These are phyloP conservation scores for Geosmithia morbida DNA, from an alignment of 2,329 filamentous ascomycete genomes.

Conservation along the genomic window DNA sequence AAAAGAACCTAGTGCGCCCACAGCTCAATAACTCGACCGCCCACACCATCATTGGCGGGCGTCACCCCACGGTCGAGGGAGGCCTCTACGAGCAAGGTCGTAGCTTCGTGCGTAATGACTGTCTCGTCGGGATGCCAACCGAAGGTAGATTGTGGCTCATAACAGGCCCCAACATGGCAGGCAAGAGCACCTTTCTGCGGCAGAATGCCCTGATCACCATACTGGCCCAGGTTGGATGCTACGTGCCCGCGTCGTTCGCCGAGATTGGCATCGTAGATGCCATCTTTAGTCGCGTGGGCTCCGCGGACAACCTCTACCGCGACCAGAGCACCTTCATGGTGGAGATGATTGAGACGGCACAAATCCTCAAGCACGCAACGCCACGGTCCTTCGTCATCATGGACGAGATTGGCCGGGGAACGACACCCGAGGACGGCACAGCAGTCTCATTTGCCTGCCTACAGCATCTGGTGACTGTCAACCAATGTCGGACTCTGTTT, in stretches of 20 bases:
- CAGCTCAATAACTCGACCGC: conserved; percentile 47
- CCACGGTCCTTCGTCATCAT: conserved; percentile 84
- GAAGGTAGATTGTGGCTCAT: conserved; percentile 52
- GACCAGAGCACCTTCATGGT: conserved; percentile 99
- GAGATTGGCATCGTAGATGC: conserved; percentile 88
- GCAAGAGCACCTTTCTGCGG: conserved; percentile 89
- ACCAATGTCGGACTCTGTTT: conserved; percentile 70
- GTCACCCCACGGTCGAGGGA: conserved; percentile 84
- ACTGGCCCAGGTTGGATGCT: conserved; percentile 82
- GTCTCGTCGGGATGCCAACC: conserved; percentile 55
- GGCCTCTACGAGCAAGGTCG: conserved; percentile 68
- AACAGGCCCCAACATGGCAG: conserved; percentile 93
- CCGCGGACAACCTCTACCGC: conserved; percentile 85
- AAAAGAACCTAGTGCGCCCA: conserved; percentile 62
- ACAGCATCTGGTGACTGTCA: conserved; percentile 66
- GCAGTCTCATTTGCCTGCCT: conserved; percentile 84
- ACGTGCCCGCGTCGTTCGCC: conserved; percentile 78
- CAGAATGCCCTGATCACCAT: conserved; percentile 94
- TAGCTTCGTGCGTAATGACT: conserved; percentile 76
- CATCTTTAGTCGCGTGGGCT: conserved; percentile 85
- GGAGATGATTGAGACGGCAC: conserved; percentile 93
- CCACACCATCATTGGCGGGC: conserved; percentile 70
- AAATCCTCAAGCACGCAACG: conserved; percentile 77
- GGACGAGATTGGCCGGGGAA: conserved; percentile 94
- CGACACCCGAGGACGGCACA: conserved; percentile 80